Conservation (phyloP, 441 rosid genomes). For the Jatropha podagrica region DNA sequence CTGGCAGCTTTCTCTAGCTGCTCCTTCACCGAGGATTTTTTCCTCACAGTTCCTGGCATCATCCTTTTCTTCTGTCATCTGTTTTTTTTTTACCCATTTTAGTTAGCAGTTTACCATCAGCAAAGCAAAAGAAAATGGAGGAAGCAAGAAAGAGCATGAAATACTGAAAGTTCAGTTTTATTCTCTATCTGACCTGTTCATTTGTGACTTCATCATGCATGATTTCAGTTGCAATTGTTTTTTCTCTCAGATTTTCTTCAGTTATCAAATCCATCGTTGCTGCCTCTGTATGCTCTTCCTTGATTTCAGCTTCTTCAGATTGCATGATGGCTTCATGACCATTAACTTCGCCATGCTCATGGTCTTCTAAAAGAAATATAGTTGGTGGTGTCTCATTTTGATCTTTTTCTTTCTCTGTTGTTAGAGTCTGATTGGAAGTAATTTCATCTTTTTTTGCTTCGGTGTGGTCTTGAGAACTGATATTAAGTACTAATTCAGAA, state of each 20-base stretch:
- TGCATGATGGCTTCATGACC: constrained; percentile 17
- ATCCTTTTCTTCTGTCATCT: constrained; percentile 36
- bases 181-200: constrained; percentile 48
- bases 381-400: background rate
- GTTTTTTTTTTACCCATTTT: constrained; percentile 20
- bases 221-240: constrained; percentile 30
- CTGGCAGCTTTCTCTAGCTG: constrained; percentile 20
- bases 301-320: constrained; percentile 27
- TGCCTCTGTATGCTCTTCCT: constrained; percentile 12
- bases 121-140: constrained; percentile 2
- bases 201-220: constrained; percentile 27
- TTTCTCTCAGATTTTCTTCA: constrained; percentile 24
- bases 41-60: constrained; percentile 22
- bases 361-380: constrained; percentile 14
- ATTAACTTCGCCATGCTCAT: constrained; percentile 13
- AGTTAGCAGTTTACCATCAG: constrained; percentile 14
- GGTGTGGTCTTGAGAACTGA: constrained; percentile 10
- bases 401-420: constrained; percentile 12
- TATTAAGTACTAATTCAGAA: constrained; percentile 1
- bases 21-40: constrained; percentile 25
- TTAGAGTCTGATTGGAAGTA: background rate
- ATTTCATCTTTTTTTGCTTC: constrained; percentile 5
- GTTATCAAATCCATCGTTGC: constrained; percentile 13
- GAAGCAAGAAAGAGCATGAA: constrained; percentile 4
- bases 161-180: background rate